Evolutionary conservation across 108 stramenopile species (phyloP), one percentile per base, ranked within the genome.

Genomic region (Nitzschia inconspicua): DNA sequence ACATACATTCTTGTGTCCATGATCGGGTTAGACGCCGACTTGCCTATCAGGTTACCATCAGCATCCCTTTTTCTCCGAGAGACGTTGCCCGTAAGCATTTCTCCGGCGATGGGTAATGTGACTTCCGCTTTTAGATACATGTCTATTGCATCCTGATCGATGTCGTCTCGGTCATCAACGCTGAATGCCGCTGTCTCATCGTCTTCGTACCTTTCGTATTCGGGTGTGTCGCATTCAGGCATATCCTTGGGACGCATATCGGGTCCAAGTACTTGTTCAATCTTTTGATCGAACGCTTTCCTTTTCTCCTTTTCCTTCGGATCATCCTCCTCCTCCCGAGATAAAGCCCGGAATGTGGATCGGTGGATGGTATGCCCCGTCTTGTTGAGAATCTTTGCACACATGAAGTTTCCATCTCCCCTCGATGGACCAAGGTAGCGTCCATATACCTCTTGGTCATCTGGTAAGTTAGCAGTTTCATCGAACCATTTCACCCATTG

Each of bases 81-180:
- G 3, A 85, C 78, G 19, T 50, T 72, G 10, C 42, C 71, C 8
- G 31, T 25, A 13, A 49, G 14, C 4, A 16, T 14, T 18, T 30
- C 10, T 10, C 29, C 44, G 22, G 57, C 78, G 28, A 47, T 44
- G 18, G 50, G 70, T 0, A 79, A 62, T 3, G 70, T 22, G 10
- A 78, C 39, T 50, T 84, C 70, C 4, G 67, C 76, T 56, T 69
- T 46, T 31, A 85, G 50, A 10, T 70, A 22, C 3, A 18, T 40
- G 46, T 84, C 78, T 7, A 47, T 19, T 16, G 44, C 7, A 10
- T 51, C 50, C 11, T 23, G 50, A 16, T 23, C 29, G 9, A 18
- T 9, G 6, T 51, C 50, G 24, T 51, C 50, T 7, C 29, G n/a
- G n/a, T n/a, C n/a, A n/a, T n/a, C n/a, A n/a, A n/a, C n/a, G n/a